Evolutionary conservation across 108 stramenopile species (phyloP).

Genomic region (Skeletonema costatum): DNA sequence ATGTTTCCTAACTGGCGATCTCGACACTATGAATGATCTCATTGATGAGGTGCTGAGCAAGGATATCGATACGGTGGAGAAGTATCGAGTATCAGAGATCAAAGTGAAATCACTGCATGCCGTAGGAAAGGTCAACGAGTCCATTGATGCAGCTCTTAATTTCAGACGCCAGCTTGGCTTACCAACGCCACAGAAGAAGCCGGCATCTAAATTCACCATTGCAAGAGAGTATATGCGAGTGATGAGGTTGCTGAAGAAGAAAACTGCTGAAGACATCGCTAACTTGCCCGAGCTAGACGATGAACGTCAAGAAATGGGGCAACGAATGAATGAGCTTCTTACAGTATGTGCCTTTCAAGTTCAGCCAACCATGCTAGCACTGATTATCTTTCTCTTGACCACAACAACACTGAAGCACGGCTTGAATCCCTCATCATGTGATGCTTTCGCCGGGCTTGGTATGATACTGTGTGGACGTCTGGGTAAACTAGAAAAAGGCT

Average conservation of each 20-base stretch:
- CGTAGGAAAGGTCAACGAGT: neutral
- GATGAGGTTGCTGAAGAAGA: neutral
- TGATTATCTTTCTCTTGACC: neutral
- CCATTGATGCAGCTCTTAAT: neutral
- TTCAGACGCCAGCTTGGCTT: neutral
- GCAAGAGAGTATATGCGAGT: neutral
- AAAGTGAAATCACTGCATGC: neutral
- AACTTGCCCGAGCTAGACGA: neutral
- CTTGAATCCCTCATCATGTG: neutral
- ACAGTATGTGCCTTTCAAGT: neutral
- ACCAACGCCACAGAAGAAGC: neutral
- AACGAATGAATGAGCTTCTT: neutral
- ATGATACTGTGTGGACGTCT: neutral
- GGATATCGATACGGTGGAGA: neutral
- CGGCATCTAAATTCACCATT: neutral
- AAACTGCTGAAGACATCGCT: too few relatives aligned
- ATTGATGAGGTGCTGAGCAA: neutral
- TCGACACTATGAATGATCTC: neutral
- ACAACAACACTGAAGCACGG: neutral
- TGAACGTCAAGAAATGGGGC: neutral
- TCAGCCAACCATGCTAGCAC: neutral
- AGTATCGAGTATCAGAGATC: neutral
- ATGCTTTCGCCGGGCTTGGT: neutral
- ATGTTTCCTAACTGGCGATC: too few relatives aligned
- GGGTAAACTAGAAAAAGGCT: neutral